Evolutionary conservation across 2,329 filamentous ascomycete genomes (phyloP), one percentile per base, ranked within the genome.

Genomic region (Talaromyces sp.): DNA sequence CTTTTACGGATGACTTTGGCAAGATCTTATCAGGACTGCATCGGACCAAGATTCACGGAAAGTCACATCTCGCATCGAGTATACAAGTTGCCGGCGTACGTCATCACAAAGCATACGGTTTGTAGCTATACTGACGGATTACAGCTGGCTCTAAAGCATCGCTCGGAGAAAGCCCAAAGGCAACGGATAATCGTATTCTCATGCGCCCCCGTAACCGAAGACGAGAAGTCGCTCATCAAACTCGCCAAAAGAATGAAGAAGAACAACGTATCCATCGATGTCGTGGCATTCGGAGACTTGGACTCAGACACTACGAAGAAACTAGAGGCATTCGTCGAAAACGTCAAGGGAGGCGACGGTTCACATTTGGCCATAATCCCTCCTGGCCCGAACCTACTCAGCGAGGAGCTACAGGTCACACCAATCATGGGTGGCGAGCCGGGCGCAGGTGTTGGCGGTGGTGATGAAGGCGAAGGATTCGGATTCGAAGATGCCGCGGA

Each of bases 161-260:
- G 95, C 73, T 93, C 97, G 82, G 98, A 99, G 82, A 97, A 97
- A 81, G 92, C 92, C 58, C 95, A 98, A 81, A 88, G 92, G 72
- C 93, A 97, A 84, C 91, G 95, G 70, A 96, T 99, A 84, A 90
- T 99, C 79, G 93, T 96, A 67, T 97, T 99, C 79, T 90, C 93
- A 68, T 99, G 95, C 85, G 97, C 93, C 48, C 91, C 93, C 33
- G 89, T 98, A 74, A 85, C 88, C 67, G 95, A 99, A 75, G 90
- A 92, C 69, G 91, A 97, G 78, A 95, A 95, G 82, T 88, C 90
- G 62, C 87, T 99, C 60, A 86, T 93, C 68, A 91, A 92, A 75
- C 85, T 99, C 35, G 93, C 95, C 52, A 96, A 95, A 83, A 96
- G 95, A 82, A 96, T 98, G 93, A 98, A 98, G 88, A 99, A 99